phyloP scores from a whole-genome alignment of 2,329 filamentous ascomycete genomes.

The Neurospora crassa region DNA sequence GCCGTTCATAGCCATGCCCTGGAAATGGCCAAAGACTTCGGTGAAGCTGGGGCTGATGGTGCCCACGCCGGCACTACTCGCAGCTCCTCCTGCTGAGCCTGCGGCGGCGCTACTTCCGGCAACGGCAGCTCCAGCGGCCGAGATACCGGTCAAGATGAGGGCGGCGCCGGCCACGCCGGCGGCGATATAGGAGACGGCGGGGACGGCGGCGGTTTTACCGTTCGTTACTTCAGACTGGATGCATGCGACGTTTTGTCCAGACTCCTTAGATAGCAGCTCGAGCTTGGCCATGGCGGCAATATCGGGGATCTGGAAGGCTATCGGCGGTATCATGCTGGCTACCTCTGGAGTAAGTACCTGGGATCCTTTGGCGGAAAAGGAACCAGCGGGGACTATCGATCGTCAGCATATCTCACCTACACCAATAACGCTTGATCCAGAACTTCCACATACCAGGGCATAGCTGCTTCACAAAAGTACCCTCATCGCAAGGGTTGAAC shows the following conservation, averaged over 20 bases:
- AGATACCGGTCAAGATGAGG: constrained; percentile 60
- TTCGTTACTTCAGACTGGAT: constrained; percentile 75
- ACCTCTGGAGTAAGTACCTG: constrained; percentile 64
- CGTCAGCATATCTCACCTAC: not conserved
- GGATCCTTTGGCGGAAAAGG: constrained; percentile 62
- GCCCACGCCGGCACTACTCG: constrained; percentile 42
- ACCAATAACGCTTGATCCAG: not conserved
- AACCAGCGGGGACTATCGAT: constrained; percentile 56
- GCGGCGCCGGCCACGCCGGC: constrained; percentile 81
- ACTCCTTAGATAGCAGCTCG: constrained; percentile 54
- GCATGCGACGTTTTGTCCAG: constrained; percentile 61
- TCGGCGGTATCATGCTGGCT: constrained; percentile 67
- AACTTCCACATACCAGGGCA: constrained; percentile 59
- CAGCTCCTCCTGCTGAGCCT: constrained; percentile 28
- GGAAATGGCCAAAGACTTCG: constrained; percentile 83
- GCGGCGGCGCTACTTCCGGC: constrained; percentile 42
- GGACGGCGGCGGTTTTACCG: constrained; percentile 68
- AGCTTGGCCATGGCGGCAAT: constrained; percentile 79
- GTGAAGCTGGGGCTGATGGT: constrained; percentile 73
- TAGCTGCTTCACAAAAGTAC: constrained; percentile 59
- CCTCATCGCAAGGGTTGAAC: constrained; percentile 72
- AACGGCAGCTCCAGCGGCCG: constrained; percentile 54
- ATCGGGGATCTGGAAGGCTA: constrained; percentile 86
- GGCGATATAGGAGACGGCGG: constrained; percentile 74
- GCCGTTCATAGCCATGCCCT: constrained; percentile 88